A percentile compares a stretch with the other conserved stretches of the same genome.
These are phyloP conservation scores for Podospora fimiseda DNA, from an alignment of 495 filamentous ascomycete genomes.

Conservation along the genomic window DNA sequence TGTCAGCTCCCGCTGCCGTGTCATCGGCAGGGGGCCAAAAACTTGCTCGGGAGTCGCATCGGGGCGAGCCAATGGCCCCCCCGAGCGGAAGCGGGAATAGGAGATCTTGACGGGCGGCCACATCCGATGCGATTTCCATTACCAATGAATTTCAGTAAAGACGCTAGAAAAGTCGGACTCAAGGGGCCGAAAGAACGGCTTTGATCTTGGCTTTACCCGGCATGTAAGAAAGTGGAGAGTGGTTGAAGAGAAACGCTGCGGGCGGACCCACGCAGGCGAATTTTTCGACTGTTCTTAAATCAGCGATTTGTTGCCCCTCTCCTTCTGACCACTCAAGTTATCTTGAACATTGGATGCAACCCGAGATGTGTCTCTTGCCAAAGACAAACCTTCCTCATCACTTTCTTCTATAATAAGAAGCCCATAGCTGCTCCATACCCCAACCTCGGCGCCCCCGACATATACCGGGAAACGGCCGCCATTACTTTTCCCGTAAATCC, in stretches of 20 bases:
- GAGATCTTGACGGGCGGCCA: background rate
- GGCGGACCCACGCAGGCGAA: slow-evolving; percentile 4
- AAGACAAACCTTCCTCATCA: background rate
- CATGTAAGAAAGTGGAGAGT: background rate
- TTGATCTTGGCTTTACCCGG: background rate
- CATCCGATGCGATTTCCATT: background rate
- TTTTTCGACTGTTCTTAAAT: background rate
- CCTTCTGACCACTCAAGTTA: background rate
- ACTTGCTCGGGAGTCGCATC: background rate
- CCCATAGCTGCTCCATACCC: background rate
- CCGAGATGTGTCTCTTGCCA: background rate
- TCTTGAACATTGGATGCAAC: background rate
- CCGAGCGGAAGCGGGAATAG: background rate
- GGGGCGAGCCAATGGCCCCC: background rate
- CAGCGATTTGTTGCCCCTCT: too few relatives aligned
- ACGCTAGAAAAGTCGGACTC: background rate
- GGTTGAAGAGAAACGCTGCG: background rate
- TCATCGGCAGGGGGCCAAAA: background rate
- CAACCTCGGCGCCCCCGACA: background rate
- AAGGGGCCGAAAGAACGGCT: background rate
- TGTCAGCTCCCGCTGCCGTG: background rate
- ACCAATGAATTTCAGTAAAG: background rate
- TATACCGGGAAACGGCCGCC: background rate
- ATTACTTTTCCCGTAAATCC: background rate
- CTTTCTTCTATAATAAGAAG: background rate